Conservation (phyloP, 2,329 filamentous ascomycete species). For the Cytospora leucostoma region DNA sequence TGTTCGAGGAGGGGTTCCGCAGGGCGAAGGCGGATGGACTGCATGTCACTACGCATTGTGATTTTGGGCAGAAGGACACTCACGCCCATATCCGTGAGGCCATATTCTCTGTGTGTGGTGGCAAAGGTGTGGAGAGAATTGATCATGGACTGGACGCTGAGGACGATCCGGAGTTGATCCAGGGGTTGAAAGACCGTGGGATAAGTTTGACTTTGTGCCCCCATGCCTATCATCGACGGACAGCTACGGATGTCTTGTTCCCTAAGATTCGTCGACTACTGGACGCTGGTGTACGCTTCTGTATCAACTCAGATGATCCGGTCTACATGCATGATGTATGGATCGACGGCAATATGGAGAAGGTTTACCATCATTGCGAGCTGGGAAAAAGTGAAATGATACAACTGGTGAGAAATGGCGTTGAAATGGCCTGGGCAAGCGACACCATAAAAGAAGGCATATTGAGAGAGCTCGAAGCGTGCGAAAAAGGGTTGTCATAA, state of each 20-base stretch:
- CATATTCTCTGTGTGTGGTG: constrained; percentile 36
- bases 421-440: constrained; percentile 51
- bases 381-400: constrained; percentile 47
- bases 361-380: constrained; percentile 43
- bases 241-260: constrained; percentile 45
- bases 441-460: constrained; percentile 38
- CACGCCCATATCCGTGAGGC: constrained; percentile 45
- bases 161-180: constrained; percentile 38
- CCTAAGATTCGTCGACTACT: constrained; percentile 46
- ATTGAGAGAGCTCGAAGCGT: not conserved
- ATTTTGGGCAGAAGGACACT: constrained; percentile 52
- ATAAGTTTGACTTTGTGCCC: constrained; percentile 46
- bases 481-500: not conserved
- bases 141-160: constrained; percentile 46
- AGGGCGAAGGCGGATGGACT: constrained; percentile 43
- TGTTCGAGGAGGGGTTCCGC: constrained; percentile 45
- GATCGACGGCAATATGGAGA: constrained; percentile 49
- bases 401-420: constrained; percentile 42
- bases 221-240: constrained; percentile 45
- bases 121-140: constrained; percentile 41
- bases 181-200: constrained; percentile 35
- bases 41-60: constrained; percentile 51
- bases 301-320: constrained; percentile 52
- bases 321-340: constrained; percentile 53
- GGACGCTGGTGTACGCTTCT: constrained; percentile 48